phyloP scores from a whole-genome alignment of 2,329 filamentous ascomycete genomes.

The Colletotrichum sp. region DNA sequence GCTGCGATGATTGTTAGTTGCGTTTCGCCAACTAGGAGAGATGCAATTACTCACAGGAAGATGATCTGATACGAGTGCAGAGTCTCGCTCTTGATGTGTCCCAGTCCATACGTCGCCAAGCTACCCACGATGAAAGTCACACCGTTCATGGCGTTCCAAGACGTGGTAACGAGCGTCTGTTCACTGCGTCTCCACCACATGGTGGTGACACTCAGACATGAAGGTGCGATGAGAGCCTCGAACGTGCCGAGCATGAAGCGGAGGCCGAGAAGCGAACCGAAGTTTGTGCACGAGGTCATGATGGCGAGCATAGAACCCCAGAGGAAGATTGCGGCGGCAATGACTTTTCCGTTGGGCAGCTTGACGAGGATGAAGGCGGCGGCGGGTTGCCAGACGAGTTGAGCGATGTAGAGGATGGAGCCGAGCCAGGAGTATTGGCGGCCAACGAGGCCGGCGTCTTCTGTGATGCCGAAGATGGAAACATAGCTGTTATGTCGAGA shows the following conservation, averaged over 20 bases:
- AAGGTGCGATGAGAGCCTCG: constrained; percentile 55
- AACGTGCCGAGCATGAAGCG: constrained; percentile 52
- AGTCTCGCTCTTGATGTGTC: constrained; percentile 29
- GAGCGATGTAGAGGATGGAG: constrained; percentile 42
- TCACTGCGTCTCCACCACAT: constrained; percentile 61
- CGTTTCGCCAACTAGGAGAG: rapidly evolving
- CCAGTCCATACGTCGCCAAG: constrained; percentile 33
- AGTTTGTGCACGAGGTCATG: constrained; percentile 55
- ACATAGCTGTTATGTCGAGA: constrained; percentile 45
- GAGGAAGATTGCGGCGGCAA: constrained; percentile 24
- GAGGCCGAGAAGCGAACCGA: constrained; percentile 48
- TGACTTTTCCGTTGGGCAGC: constrained; percentile 30
- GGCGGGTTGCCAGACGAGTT: constrained; percentile 28
- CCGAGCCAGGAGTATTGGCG: constrained; percentile 70
- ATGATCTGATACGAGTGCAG: constrained; percentile 30
- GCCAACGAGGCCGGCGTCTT: constrained; percentile 53
- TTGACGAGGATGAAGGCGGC: constrained; percentile 27
- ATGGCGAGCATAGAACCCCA: constrained; percentile 34
- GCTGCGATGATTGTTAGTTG: neutral
- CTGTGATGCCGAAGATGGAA: constrained; percentile 66
- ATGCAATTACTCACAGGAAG: neutral
- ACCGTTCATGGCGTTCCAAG: constrained; percentile 61
- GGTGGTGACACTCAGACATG: constrained; percentile 57
- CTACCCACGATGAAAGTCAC: constrained; percentile 51
- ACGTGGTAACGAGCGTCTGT: constrained; percentile 52